phyloP scores from a whole-genome alignment of 192 early-diverging fungal species.

The Borealophlyctis nickersoniae region DNA sequence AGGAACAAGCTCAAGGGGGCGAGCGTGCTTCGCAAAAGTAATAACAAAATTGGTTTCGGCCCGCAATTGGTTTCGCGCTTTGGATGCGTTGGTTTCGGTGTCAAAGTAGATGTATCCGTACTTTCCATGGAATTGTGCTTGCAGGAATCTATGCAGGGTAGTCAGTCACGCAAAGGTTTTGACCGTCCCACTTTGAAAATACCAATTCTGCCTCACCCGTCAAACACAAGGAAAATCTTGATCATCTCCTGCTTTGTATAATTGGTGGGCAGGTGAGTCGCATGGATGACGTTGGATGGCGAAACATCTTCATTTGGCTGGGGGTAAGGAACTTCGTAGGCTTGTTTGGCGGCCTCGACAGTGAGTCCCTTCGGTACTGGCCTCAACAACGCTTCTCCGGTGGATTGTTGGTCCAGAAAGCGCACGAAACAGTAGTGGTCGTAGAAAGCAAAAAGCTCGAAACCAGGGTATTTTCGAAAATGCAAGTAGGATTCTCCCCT shows the following conservation, averaged over 20 bases:
- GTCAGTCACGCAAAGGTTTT: too few relatives aligned
- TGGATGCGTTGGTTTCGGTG: conserved; percentile 9
- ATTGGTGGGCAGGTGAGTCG: conserved; percentile 35
- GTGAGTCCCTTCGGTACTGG: conserved; percentile 23
- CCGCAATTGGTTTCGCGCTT: conserved; percentile 15
- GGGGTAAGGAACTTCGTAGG: conserved; percentile 33
- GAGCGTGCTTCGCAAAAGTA: conserved; percentile 32
- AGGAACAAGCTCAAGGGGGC: not conserved
- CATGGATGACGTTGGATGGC: conserved; percentile 24
- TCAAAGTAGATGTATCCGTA: conserved; percentile 36
- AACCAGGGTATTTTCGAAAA: conserved; percentile 30
- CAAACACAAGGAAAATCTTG: conserved; percentile 29
- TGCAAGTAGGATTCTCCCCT: conserved; percentile 30
- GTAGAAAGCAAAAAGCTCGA: conserved; percentile 37
- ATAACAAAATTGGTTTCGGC: conserved; percentile 35
- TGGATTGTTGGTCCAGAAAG: conserved; percentile 11
- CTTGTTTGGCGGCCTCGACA: conserved; percentile 26
- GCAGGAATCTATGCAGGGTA: conserved; percentile 29
- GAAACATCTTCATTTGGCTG: conserved; percentile 29
- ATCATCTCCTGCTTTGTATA: conserved; percentile 33
- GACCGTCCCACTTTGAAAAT: not conserved
- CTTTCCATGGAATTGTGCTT: conserved; percentile 33
- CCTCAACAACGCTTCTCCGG: conserved; percentile 11
- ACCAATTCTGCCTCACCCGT: conserved; percentile 14
- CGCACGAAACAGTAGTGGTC: conserved; percentile 38